These are phyloP conservation scores for Fusarium incarnatum DNA, from an alignment of 2,329 filamentous ascomycete species.

Conservation along the genomic window DNA sequence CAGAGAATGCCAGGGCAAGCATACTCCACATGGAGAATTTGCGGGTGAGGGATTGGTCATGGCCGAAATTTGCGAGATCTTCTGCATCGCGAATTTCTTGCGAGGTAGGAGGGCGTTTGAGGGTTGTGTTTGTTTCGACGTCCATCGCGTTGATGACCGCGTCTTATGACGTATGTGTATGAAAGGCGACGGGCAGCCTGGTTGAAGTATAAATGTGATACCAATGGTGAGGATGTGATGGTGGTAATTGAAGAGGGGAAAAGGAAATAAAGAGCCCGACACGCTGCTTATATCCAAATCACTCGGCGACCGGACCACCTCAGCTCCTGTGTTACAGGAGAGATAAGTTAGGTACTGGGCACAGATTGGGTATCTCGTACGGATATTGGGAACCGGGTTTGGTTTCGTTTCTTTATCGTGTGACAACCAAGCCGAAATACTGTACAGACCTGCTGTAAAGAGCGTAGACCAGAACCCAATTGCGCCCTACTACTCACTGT, in stretches of 20 bases:
- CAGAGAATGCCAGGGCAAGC: conserved; percentile 67
- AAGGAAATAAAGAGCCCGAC: conserved; percentile 1
- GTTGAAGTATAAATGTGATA: too few relatives aligned
- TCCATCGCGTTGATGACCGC: conserved; percentile 42
- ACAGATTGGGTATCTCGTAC: conserved; percentile 18
- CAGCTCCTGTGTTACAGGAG: conserved; percentile 9
- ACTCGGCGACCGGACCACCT: conserved; percentile 23
- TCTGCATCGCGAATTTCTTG: conserved; percentile 52
- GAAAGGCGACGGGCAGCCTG: conserved; percentile 42
- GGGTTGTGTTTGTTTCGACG: conserved; percentile 42
- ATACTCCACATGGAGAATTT: conserved; percentile 68
- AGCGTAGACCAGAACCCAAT: not conserved
- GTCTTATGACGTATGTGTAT: conserved; percentile 28
- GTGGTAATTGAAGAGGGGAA: not conserved
- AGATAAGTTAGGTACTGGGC: not conserved
- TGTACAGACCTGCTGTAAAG: conserved; percentile 19
- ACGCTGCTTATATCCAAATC: conserved; percentile 33
- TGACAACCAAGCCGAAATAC: conserved; percentile 27
- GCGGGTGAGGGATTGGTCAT: conserved; percentile 54
- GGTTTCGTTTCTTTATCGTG: conserved; percentile 7
- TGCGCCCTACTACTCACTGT: conserved; percentile 3
- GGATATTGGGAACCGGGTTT: not conserved
- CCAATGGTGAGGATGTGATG: not conserved
- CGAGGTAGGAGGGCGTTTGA: conserved; percentile 41
- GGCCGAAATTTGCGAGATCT: conserved; percentile 57